These are phyloP conservation scores for Xylaria castorea DNA, from an alignment of 495 filamentous ascomycete genomes.

Conservation along the genomic window DNA sequence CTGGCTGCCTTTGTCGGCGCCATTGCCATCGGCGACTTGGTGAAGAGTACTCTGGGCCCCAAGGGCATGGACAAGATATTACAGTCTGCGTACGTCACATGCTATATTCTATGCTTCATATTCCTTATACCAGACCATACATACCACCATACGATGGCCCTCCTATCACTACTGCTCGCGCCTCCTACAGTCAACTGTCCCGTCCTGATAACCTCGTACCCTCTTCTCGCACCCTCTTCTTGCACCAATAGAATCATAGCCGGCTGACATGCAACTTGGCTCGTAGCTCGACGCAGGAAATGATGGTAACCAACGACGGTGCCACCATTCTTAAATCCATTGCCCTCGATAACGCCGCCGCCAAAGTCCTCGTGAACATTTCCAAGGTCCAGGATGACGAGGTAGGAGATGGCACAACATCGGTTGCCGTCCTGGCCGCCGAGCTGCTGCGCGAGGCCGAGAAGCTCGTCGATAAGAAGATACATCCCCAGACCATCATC, in stretches of 20 bases:
- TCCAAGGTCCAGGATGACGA: slow-evolving; percentile 99
- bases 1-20: slow-evolving; percentile 95
- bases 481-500: slow-evolving; percentile 99
- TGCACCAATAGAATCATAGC: background rate
- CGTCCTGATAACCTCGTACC: background rate
- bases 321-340: slow-evolving; percentile 98
- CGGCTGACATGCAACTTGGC: slow-evolving; percentile 30
- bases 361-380: slow-evolving; percentile 97
- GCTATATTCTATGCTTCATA: no score
- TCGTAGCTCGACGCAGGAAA: slow-evolving; percentile 86
- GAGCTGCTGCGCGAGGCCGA: slow-evolving; percentile 96
- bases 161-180: background rate
- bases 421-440: slow-evolving; percentile 89
- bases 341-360: slow-evolving; percentile 97
- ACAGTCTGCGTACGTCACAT: slow-evolving; percentile 81
- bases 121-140: no score
- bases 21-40: slow-evolving; percentile 94
- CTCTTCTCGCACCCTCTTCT: background rate
- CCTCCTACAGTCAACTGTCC: background rate
- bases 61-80: slow-evolving; percentile 99
- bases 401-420: slow-evolving; percentile 89
- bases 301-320: slow-evolving; percentile 98
- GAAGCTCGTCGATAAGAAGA: slow-evolving; percentile 95
- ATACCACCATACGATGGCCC: no score
- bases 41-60: slow-evolving; percentile 95